Percentiles rank a stretch among this genome's conserved stretches.
These are phyloP conservation scores for Clonostachys sp. DNA, from an alignment of 2,329 filamentous ascomycete genomes.

Conservation along the genomic window DNA sequence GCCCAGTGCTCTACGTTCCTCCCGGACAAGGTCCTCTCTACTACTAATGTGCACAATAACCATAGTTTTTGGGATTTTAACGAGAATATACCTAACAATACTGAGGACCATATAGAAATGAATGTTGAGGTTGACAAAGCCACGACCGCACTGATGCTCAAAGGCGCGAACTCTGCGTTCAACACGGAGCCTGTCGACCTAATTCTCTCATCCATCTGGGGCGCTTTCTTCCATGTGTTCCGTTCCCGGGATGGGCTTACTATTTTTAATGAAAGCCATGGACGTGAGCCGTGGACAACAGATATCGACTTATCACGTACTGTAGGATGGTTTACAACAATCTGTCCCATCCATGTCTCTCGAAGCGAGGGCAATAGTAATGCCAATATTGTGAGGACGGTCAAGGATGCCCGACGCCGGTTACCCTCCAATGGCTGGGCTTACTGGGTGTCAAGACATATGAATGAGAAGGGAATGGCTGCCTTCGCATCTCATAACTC, in stretches of 20 bases:
- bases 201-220: constrained; percentile 19
- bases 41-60: constrained; percentile 27
- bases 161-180: constrained; percentile 12
- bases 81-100: constrained; percentile 3
- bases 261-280: constrained; percentile 27
- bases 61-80: constrained; percentile 9
- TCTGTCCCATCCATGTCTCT: constrained; percentile 18
- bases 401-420: constrained; percentile 9
- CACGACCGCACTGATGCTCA: constrained; percentile 7
- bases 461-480: constrained; percentile 18
- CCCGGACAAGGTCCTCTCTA: constrained; percentile 8
- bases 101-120: not conserved
- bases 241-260: constrained; percentile 14
- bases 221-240: constrained; percentile 20
- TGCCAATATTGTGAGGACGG: constrained; percentile 4
- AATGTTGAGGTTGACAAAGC: constrained; percentile 1
- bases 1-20: constrained; percentile 5
- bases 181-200: constrained; percentile 25
- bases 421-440: constrained; percentile 12
- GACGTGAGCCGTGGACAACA: constrained; percentile 23
- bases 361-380: not conserved
- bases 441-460: constrained; percentile 6
- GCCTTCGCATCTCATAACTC: too few species aligned
- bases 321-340: constrained; percentile 31
- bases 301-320: constrained; percentile 24